Percentiles rank a stretch among this genome's conserved stretches.
Evolutionary conservation across 768 basidiomycete genomes (phyloP).

Genomic region (Russula griseocarnosa): DNA sequence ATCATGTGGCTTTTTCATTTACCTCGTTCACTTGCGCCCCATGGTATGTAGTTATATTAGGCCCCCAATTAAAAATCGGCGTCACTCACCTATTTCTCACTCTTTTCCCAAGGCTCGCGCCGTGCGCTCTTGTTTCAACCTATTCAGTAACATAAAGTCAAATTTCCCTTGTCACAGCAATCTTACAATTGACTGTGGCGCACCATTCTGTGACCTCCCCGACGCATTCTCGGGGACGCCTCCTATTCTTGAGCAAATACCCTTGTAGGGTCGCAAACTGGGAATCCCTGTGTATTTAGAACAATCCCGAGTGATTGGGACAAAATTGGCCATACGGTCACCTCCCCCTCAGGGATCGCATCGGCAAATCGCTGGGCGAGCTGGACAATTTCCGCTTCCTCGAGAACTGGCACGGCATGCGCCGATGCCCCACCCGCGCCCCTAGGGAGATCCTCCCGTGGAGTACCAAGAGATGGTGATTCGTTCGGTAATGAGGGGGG

Average conservation of each 20-base stretch:
- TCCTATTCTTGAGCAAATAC: conserved; percentile 84
- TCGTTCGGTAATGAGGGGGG: background rate
- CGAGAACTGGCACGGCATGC: conserved; percentile 61
- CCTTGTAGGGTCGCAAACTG: conserved; percentile 83
- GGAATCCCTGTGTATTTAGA: background rate
- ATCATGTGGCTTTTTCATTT: conserved; percentile 7
- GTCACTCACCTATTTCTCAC: conserved; percentile 39
- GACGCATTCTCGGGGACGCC: conserved; percentile 78
- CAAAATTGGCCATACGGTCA: conserved; percentile 58
- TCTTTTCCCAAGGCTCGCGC: conserved; percentile 36
- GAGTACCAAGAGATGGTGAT: conserved; percentile 39
- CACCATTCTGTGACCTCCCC: conserved; percentile 74
- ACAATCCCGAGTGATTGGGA: background rate
- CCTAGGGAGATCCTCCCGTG: conserved; percentile 62
- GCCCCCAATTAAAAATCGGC: background rate
- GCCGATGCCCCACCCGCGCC: conserved; percentile 56
- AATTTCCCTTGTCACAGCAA: conserved; percentile 10
- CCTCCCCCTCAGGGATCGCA: conserved; percentile 80
- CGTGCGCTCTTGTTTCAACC: conserved; percentile 72
- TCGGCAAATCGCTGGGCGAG: conserved; percentile 80
- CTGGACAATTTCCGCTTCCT: conserved; percentile 67
- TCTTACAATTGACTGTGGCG: conserved; percentile 18
- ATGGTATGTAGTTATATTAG: conserved; percentile 42
- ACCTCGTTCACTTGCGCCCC: conserved; percentile 75
- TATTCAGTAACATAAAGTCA: conserved; percentile 27